Conservation (phyloP, 2,329 filamentous ascomycete genomes). For the Penicillium sp. region DNA sequence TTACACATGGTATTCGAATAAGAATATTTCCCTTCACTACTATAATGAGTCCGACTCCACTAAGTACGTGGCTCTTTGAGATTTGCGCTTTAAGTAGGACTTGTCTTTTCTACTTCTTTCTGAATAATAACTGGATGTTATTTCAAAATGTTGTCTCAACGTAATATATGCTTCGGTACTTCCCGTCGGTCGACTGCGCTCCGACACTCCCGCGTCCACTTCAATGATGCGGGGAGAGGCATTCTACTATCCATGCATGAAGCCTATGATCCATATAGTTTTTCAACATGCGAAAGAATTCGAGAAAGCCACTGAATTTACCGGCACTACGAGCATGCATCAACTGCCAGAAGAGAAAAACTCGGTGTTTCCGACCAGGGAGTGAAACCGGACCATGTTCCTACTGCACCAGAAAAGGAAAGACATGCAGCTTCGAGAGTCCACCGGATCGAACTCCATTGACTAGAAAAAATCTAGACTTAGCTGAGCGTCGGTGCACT, state of each 20-base stretch:
- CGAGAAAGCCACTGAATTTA: background rate
- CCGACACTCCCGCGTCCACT: background rate
- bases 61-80: too few species aligned
- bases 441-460: constrained; percentile 5
- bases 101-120: too few species aligned
- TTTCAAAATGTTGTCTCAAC: too few species aligned
- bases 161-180: background rate
- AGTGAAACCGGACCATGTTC: background rate
- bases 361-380: background rate
- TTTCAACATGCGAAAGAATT: background rate
- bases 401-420: constrained; percentile 4
- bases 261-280: background rate
- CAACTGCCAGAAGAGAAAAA: constrained; percentile 7
- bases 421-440: constrained; percentile 6
- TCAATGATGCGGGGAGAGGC: background rate
- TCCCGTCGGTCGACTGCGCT: constrained; percentile 1
- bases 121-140: too few species aligned
- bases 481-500: constrained; percentile 5
- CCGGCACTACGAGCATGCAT: background rate
- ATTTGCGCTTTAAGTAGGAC: too few species aligned
- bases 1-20: too few species aligned
- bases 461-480: constrained; percentile 7
- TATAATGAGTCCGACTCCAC: too few species aligned
- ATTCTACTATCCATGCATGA: background rate
- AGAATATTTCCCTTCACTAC: too few species aligned